Evolutionary conservation across 768 basidiomycete species (phyloP).

Genomic region (Serendipita sp.): DNA sequence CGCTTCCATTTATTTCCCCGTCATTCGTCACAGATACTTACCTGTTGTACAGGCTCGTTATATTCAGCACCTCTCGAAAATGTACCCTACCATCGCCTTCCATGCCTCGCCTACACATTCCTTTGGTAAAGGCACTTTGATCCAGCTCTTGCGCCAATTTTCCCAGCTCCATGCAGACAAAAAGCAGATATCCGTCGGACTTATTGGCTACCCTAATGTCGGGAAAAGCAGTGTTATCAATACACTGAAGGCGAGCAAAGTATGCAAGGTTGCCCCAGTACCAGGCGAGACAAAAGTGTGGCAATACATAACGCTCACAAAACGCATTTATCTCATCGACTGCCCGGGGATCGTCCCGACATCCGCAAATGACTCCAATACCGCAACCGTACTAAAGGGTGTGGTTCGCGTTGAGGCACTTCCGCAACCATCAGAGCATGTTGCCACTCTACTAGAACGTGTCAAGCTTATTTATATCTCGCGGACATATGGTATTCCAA

Average conservation of each 20-base stretch:
- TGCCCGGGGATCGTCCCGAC: constrained; percentile 97
- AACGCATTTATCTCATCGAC: constrained; percentile 95
- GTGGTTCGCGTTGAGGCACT: constrained; percentile 93
- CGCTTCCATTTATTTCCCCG: not conserved
- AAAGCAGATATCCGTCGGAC: constrained; percentile 97
- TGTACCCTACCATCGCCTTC: constrained; percentile 93
- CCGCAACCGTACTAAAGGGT: constrained; percentile 86
- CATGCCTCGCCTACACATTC: constrained; percentile 98
- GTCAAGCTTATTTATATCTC: constrained; percentile 89
- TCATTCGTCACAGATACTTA: not conserved
- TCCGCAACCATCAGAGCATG: constrained; percentile 80
- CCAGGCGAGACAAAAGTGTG: constrained; percentile 99
- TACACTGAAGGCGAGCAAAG: constrained; percentile 93
- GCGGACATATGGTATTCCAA: constrained; percentile 59
- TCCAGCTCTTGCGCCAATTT: constrained; percentile 92
- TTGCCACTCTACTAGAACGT: constrained; percentile 71
- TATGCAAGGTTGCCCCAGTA: constrained; percentile 89
- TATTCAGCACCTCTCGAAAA: constrained; percentile 85
- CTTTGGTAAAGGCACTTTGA: constrained; percentile 96
- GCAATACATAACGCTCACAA: constrained; percentile 98
- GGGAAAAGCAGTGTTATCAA: constrained; percentile 97
- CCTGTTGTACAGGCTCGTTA: constrained; percentile 58
- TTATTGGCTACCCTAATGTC: constrained; percentile 96
- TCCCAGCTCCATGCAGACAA: constrained; percentile 95
- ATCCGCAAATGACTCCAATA: constrained; percentile 78